phyloP scores from a whole-genome alignment of 495 filamentous ascomycete species.

The Monascus purpureus region DNA sequence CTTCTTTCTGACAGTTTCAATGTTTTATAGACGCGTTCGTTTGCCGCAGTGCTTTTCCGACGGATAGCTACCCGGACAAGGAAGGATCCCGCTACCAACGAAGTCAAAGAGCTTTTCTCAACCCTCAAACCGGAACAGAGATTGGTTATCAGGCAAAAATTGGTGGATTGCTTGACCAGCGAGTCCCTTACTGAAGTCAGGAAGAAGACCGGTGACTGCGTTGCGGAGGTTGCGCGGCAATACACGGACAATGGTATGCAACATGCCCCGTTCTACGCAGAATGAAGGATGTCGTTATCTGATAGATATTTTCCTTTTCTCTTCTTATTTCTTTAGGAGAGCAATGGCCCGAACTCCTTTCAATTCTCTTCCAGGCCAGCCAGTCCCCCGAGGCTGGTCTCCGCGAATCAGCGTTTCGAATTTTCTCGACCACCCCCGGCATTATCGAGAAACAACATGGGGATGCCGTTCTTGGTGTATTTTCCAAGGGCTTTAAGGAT shows the following conservation, averaged over 20 bases:
- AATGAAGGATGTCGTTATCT: conserved; percentile 6
- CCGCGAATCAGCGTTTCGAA: conserved; percentile 81
- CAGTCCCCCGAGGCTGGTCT: conserved; percentile 66
- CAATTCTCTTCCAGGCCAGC: conserved; percentile 73
- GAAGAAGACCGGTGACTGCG: conserved; percentile 92
- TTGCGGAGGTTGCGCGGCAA: conserved; percentile 88
- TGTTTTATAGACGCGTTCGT: conserved; percentile 58
- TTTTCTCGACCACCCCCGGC: conserved; percentile 87
- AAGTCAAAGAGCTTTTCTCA: conserved; percentile 70
- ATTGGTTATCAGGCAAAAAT: conserved; percentile 61
- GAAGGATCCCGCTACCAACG: conserved; percentile 55
- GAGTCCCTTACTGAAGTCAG: conserved; percentile 60
- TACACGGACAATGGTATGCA: conserved; percentile 78
- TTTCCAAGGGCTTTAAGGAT: conserved; percentile 85
- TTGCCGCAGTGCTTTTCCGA: conserved; percentile 87
- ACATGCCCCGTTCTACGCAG: conserved; percentile 1
- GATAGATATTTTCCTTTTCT: conserved; percentile 4
- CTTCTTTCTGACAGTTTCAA: conserved; percentile 1
- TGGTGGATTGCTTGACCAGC: conserved; percentile 57
- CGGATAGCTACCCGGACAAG: conserved; percentile 78
- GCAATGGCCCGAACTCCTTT: conserved; percentile 82
- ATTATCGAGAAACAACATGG: conserved; percentile 96
- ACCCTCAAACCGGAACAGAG: conserved; percentile 57
- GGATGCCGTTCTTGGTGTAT: conserved; percentile 67
- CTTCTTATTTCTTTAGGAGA: conserved; percentile 39